Evolutionary conservation across 352 stramenopile species (phyloP).

Genomic region (Chrysophaeum taylorii): DNA sequence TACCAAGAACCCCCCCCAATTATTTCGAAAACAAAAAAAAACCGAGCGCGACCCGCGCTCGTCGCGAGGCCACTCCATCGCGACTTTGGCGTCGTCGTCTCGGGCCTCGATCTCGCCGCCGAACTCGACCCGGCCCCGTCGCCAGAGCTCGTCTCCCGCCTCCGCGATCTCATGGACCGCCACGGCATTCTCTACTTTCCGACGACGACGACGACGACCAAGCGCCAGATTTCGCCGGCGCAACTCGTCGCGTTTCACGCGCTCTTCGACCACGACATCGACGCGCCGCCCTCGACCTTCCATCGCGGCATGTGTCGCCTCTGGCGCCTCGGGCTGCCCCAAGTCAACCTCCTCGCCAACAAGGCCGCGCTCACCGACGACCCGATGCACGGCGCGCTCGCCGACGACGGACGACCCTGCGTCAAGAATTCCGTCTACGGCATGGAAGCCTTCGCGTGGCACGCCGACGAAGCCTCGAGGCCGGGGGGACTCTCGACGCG

Average conservation of each 20-base stretch:
- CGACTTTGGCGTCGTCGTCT: background rate
- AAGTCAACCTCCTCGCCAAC: slow-evolving; percentile 14
- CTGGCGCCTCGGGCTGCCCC: slow-evolving; percentile 2
- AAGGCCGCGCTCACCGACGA: background rate
- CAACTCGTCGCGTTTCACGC: slow-evolving; percentile 6
- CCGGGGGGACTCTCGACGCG: background rate
- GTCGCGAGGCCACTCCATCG: background rate
- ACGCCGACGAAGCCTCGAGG: background rate
- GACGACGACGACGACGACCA: background rate
- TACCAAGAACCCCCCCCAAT: too few relatives aligned
- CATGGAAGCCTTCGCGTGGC: slow-evolving; percentile 11
- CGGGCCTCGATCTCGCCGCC: background rate
- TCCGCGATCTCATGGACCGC: background rate
- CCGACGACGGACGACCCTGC: slow-evolving; percentile 6
- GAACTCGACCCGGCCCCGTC: background rate
- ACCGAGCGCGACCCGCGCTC: background rate
- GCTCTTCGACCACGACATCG: slow-evolving; percentile 4
- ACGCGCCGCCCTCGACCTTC: background rate
- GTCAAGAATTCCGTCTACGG: background rate
- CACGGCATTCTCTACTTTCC: background rate
- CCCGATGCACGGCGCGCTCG: background rate
- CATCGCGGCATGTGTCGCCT: slow-evolving; percentile 14
- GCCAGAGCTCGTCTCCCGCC: background rate
- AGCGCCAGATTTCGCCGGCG: background rate
- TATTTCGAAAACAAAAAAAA: too few relatives aligned